Percentiles rank a stretch among this genome's conserved stretches.
phyloP scores from a whole-genome alignment of 140 eudicot species.

The Stevia rebaudiana region DNA sequence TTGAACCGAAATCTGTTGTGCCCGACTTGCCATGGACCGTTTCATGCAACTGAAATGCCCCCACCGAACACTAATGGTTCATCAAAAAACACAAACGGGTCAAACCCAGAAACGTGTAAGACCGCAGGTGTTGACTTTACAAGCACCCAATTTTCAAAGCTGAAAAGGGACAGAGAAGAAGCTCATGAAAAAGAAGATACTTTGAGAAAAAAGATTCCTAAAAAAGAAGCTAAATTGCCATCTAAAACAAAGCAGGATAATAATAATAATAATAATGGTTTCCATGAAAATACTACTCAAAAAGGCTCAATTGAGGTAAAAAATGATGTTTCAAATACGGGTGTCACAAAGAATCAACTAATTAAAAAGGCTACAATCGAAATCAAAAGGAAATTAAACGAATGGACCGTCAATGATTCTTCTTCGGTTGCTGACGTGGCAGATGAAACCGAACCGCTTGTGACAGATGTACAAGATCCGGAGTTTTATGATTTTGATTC shows the following conservation, averaged over 20 bases:
- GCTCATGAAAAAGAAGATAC: slow-evolving; percentile 49
- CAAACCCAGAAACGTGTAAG: slow-evolving; percentile 17
- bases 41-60: slow-evolving; percentile 38
- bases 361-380: slow-evolving; percentile 42
- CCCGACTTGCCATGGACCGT: slow-evolving; percentile 62
- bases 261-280: slow-evolving; percentile 27
- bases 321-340: slow-evolving; percentile 4
- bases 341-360: slow-evolving; percentile 31
- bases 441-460: background rate
- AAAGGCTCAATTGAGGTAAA: slow-evolving; percentile 7
- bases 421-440: slow-evolving; percentile 6
- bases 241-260: slow-evolving; percentile 27
- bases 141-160: slow-evolving; percentile 38
- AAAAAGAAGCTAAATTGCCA: slow-evolving; percentile 21
- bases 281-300: background rate
- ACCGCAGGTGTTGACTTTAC: slow-evolving; percentile 6
- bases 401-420: slow-evolving; percentile 28
- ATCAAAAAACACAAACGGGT: background rate
- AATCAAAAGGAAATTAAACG: slow-evolving; percentile 31
- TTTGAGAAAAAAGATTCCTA: slow-evolving; percentile 36
- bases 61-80: slow-evolving; percentile 40
- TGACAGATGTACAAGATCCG: slow-evolving; percentile 46
- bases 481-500: slow-evolving; percentile 51
- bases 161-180: slow-evolving; percentile 55
- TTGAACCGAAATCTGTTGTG: slow-evolving; percentile 55